phyloP scores from a whole-genome alignment of 2,329 filamentous ascomycete species.

The Pyricularia pennisetigena region DNA sequence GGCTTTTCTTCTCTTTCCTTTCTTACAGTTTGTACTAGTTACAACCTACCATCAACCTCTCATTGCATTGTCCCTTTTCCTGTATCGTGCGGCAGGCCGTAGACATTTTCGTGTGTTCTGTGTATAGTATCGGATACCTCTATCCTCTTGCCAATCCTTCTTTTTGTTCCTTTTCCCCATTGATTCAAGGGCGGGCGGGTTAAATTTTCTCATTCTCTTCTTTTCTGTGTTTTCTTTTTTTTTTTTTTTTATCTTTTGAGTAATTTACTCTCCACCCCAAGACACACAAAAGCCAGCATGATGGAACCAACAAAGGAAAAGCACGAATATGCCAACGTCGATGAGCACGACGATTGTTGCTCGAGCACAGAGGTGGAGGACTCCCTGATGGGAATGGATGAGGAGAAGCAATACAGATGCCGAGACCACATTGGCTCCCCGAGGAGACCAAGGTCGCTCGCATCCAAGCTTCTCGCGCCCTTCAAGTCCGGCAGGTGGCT shows the following conservation, averaged over 20 bases:
- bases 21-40: not conserved
- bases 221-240: no score
- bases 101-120: not conserved
- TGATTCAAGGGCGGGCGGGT: not conserved
- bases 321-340: slow-evolving; percentile 20
- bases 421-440: slow-evolving; percentile 19
- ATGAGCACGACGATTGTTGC: slow-evolving; percentile 20
- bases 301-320: slow-evolving; percentile 2
- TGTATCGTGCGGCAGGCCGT: not conserved
- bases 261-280: not conserved
- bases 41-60: not conserved
- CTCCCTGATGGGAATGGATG: slow-evolving; percentile 26
- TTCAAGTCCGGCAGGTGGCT: slow-evolving; percentile 25
- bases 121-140: not conserved
- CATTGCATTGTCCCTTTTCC: not conserved
- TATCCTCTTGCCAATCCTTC: not conserved
- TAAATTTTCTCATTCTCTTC: not conserved
- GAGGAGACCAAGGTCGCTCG: slow-evolving; percentile 17
- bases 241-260: not conserved
- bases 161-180: not conserved
- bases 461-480: slow-evolving; percentile 20
- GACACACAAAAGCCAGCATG: not conserved
- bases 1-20: not conserved
- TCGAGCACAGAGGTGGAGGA: slow-evolving; percentile 30
- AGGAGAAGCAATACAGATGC: slow-evolving; percentile 22